Conservation (phyloP, 768 basidiomycete species). For the Panus rudis region DNA sequence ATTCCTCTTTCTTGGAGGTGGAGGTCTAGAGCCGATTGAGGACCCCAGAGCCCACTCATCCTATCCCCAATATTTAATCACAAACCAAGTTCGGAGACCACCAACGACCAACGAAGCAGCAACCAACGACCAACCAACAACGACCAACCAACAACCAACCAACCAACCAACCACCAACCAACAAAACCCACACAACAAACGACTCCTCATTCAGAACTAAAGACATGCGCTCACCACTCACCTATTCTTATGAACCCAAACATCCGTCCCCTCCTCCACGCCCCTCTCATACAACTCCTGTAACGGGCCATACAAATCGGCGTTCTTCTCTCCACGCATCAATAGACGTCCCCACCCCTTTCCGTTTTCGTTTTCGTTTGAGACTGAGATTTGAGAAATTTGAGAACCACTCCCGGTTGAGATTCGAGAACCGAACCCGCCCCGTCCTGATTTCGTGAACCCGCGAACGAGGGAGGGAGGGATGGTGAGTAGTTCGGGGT, state of each 20-base stretch:
- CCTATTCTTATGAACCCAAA: constrained; percentile 73
- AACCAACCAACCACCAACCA: no score
- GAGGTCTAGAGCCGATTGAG: constrained; percentile 53
- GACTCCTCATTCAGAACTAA: neutral
- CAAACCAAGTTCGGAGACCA: neutral
- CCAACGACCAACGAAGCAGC: no score
- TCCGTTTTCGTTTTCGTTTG: no score
- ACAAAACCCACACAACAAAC: no score
- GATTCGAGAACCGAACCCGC: constrained; percentile 36
- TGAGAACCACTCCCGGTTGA: no score
- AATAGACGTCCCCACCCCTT: constrained; percentile 52
- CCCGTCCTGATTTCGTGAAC: constrained; percentile 39
- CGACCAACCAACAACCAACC: no score
- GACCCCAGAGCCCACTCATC: constrained; percentile 63
- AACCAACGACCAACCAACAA: no score
- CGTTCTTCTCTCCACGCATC: constrained; percentile 53
- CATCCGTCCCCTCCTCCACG: constrained; percentile 47
- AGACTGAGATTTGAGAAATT: no score
- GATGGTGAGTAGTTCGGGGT: constrained; percentile 52
- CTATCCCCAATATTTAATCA: constrained; percentile 23
- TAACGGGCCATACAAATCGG: constrained; percentile 57
- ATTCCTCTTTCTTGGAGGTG: constrained; percentile 59
- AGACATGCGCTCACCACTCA: constrained; percentile 13
- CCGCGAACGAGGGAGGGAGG: constrained; percentile 53
- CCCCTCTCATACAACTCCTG: constrained; percentile 50